phyloP scores from a whole-genome alignment of 768 basidiomycete genomes.

The Tylopilus felleus region DNA sequence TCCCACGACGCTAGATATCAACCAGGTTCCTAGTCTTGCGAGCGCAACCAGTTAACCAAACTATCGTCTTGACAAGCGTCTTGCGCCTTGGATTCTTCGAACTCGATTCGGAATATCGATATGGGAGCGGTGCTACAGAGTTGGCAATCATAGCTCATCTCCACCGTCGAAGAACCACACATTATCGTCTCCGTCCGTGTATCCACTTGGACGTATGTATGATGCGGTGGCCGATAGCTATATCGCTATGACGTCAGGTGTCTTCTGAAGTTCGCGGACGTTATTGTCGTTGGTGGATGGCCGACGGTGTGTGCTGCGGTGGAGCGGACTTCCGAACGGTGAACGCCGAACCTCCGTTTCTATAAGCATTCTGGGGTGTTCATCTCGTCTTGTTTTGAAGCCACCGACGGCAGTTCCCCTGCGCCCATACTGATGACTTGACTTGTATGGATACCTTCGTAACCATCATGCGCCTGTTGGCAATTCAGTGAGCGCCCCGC shows the following conservation, averaged over 20 bases:
- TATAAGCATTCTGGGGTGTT: neutral
- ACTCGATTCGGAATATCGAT: constrained; percentile 1
- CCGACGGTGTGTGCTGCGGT: neutral
- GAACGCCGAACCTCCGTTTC: neutral
- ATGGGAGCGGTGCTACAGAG: neutral
- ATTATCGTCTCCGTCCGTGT: neutral
- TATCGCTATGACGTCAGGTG: neutral
- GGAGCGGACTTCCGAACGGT: neutral
- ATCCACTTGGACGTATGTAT: neutral
- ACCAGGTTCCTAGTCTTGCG: neutral
- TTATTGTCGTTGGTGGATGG: neutral
- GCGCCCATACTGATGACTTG: neutral
- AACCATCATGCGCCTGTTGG: neutral
- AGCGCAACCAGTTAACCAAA: neutral
- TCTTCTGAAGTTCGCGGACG: neutral
- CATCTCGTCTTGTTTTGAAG: neutral
- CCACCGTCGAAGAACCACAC: neutral
- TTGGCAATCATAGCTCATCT: neutral
- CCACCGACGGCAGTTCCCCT: neutral
- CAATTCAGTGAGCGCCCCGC: neutral
- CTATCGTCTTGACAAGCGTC: neutral
- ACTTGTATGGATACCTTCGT: neutral
- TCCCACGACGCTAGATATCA: neutral
- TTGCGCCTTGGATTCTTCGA: neutral
- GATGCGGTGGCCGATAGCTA: neutral